A percentile compares a stretch with the other conserved stretches of the same genome.
Evolutionary conservation across 371 early-diverging fungal species (phyloP).

Genomic region (Fennellomyces sp.): DNA sequence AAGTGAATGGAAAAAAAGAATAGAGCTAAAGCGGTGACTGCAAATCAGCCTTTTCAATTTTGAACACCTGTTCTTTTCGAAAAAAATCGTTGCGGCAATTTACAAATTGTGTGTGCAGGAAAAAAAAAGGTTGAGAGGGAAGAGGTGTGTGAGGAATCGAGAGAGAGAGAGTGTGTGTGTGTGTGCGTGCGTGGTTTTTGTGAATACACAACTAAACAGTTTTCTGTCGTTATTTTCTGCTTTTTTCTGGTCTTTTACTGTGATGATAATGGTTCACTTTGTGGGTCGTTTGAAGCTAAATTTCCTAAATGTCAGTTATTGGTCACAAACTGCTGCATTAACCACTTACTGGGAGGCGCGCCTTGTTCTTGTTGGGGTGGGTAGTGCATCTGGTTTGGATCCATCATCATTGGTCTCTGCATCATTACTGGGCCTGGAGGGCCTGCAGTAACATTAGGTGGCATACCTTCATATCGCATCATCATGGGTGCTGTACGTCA

Average conservation of each 20-base stretch:
- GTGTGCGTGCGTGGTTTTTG: neutral
- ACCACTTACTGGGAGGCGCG: neutral
- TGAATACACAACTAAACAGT: neutral
- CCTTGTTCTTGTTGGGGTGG: conserved; percentile 21
- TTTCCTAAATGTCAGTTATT: no score
- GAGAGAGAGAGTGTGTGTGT: neutral
- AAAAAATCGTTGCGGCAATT: neutral
- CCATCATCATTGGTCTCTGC: conserved; percentile 40
- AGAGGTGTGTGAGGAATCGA: neutral
- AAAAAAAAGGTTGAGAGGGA: neutral
- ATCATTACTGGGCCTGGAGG: conserved; percentile 29
- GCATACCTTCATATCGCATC: conserved; percentile 59
- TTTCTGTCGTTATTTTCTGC: neutral
- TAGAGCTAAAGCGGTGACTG: neutral
- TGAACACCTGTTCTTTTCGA: neutral
- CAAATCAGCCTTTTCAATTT: neutral
- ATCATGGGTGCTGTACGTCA: conserved; percentile 52
- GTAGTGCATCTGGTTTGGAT: conserved; percentile 25
- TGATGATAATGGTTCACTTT: neutral
- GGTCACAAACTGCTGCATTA: no score
- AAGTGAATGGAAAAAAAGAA: neutral
- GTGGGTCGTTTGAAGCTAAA: neutral
- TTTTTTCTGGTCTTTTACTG: no score
- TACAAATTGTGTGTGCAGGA: neutral
- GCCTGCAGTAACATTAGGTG: conserved; percentile 20